phyloP scores from a whole-genome alignment of 306 rosid genomes.

The Luffa aegyptiaca region DNA sequence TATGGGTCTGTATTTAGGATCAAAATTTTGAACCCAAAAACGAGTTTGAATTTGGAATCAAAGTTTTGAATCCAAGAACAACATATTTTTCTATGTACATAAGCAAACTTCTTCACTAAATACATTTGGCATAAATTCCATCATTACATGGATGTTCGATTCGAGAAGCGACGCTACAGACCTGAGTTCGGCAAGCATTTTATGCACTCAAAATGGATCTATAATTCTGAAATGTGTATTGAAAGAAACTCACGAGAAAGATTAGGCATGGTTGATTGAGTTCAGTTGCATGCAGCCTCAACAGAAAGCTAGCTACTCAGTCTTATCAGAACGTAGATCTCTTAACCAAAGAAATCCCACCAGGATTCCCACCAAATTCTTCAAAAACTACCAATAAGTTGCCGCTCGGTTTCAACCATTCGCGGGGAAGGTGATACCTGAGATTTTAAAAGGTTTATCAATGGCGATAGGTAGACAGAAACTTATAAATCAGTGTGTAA shows the following conservation, averaged over 20 bases:
- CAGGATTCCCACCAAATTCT: conserved; percentile 86
- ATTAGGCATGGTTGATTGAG: conserved; percentile 7
- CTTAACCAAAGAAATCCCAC: conserved; percentile 52
- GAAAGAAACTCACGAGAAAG: neutral
- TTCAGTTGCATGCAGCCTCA: conserved; percentile 45
- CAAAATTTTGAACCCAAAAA: too few species aligned
- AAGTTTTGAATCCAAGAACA: conserved; percentile 4
- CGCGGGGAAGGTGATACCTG: conserved; percentile 94
- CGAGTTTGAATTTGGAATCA: neutral
- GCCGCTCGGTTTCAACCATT: conserved; percentile 59
- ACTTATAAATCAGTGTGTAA: neutral
- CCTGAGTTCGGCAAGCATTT: neutral
- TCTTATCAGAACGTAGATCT: conserved; percentile 37
- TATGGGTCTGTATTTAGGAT: too few species aligned
- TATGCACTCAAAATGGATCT: neutral
- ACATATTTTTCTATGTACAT: conserved; percentile 25
- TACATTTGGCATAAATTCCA: conserved; percentile 19
- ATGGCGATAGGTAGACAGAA: neutral
- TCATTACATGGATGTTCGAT: neutral
- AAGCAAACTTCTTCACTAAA: conserved; percentile 23
- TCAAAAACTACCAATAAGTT: conserved; percentile 75
- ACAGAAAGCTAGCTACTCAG: conserved; percentile 33
- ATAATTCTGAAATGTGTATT: neutral
- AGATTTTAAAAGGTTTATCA: neutral
- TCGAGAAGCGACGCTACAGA: neutral